A percentile compares a stretch with the other conserved stretches of the same genome.
Conservation (phyloP, 345 rosid species). For the Rubroshorea leprosula region DNA sequence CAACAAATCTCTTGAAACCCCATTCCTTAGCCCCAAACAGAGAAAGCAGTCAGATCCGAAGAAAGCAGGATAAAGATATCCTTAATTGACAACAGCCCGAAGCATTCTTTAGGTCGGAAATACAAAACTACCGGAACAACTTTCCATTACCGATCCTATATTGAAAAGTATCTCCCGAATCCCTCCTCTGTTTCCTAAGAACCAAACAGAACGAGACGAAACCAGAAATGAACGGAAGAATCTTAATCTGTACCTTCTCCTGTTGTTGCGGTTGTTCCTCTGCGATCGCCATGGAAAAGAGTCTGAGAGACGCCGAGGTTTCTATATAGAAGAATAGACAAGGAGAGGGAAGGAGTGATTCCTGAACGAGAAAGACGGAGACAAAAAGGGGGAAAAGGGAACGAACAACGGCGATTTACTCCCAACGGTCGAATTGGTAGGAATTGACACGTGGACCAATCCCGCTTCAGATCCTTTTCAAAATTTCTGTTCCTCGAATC, state of each 20-base stretch:
- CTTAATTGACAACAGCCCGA: background rate
- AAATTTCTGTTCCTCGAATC: conserved; percentile 11
- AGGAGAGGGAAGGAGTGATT: conserved; percentile 14
- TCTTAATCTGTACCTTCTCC: conserved; percentile 46
- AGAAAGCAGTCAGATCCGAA: background rate
- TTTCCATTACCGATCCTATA: background rate
- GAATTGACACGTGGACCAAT: conserved; percentile 43
- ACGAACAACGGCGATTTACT: conserved; percentile 2
- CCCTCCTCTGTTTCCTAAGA: background rate
- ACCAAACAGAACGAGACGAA: background rate
- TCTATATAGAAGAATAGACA: background rate
- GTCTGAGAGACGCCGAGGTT: conserved; percentile 1
- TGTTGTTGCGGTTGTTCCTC: conserved; percentile 49
- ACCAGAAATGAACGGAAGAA: conserved; percentile 9
- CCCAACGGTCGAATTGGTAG: conserved; percentile 59
- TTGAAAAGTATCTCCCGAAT: background rate
- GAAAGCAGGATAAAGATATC: background rate
- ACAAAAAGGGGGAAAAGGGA: conserved; percentile 8
- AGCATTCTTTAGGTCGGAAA: background rate
- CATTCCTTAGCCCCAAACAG: background rate
- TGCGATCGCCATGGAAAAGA: conserved; percentile 56
- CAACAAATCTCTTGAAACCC: background rate
- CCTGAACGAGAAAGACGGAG: conserved; percentile 13
- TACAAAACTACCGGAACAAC: background rate
- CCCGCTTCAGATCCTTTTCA: conserved; percentile 13